phyloP scores from a whole-genome alignment of 768 basidiomycete genomes.

The Podaxis mareebaensis region DNA sequence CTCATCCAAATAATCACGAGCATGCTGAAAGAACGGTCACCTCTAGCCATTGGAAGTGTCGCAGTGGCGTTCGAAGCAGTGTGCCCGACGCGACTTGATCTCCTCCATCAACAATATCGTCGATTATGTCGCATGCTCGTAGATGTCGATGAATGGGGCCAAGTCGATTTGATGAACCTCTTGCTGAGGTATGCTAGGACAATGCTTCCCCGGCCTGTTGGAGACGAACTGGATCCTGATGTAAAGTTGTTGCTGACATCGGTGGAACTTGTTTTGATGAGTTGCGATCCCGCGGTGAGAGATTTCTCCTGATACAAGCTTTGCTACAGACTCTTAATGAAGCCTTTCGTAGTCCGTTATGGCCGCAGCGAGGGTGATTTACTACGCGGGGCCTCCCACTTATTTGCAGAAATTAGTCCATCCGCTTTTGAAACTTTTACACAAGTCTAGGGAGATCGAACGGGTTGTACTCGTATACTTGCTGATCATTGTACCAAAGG shows the following conservation, averaged over 20 bases:
- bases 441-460: slow-evolving; percentile 69
- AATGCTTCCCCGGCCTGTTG: slow-evolving; percentile 72
- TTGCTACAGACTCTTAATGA: background rate
- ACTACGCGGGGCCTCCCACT: slow-evolving; percentile 67
- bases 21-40: slow-evolving; percentile 73
- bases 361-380: slow-evolving; percentile 71
- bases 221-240: slow-evolving; percentile 75
- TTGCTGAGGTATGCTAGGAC: slow-evolving; percentile 80
- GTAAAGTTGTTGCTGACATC: slow-evolving; percentile 71
- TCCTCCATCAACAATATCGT: slow-evolving; percentile 87
- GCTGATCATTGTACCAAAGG: slow-evolving; percentile 57
- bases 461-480: slow-evolving; percentile 76
- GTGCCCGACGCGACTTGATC: slow-evolving; percentile 85
- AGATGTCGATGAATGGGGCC: slow-evolving; percentile 97
- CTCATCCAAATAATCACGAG: slow-evolving; percentile 68
- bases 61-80: slow-evolving; percentile 83
- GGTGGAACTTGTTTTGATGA: slow-evolving; percentile 78
- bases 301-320: background rate
- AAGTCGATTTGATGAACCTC: slow-evolving; percentile 75
- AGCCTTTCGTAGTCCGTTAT: slow-evolving; percentile 64
- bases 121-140: slow-evolving; percentile 80
- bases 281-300: slow-evolving; percentile 83
- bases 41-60: slow-evolving; percentile 86
- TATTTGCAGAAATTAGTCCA: slow-evolving; percentile 57
- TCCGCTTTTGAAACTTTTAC: slow-evolving; percentile 75